Conservation (phyloP, 495 filamentous ascomycete species). For the Xylaria intraflava region DNA sequence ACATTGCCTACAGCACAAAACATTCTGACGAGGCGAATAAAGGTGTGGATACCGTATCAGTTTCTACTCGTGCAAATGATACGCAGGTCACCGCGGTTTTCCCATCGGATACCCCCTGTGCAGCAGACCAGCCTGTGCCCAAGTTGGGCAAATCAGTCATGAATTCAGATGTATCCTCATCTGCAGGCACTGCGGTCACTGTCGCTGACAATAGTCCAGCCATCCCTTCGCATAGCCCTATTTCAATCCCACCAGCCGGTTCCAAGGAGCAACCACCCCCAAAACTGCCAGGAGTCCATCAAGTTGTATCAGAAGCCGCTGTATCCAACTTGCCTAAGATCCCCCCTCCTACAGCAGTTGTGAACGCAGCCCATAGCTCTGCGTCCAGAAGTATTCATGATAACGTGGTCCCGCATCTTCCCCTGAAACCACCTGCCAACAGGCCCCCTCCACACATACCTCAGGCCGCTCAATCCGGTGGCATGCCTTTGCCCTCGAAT, state of each 20-base stretch:
- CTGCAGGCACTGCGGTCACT: constrained; percentile 23
- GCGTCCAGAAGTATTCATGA: constrained; percentile 17
- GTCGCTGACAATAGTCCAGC: constrained; percentile 14
- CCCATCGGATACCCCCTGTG: constrained; percentile 26
- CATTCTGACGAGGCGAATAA: neutral
- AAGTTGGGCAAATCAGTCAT: constrained; percentile 32
- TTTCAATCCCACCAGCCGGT: constrained; percentile 2
- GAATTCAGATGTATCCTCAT: constrained; percentile 30
- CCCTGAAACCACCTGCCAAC: constrained; percentile 48
- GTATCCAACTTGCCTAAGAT: constrained; percentile 3
- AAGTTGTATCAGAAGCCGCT: constrained; percentile 6
- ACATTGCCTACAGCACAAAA: neutral
- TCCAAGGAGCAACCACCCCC: constrained; percentile 12
- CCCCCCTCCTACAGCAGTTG: constrained; percentile 8
- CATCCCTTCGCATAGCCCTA: constrained; percentile 8
- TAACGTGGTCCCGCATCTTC: constrained; percentile 46
- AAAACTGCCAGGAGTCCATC: constrained; percentile 11
- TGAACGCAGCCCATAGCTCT: constrained; percentile 9
- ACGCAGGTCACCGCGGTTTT: constrained; percentile 15
- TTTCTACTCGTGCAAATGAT: constrained; percentile 10
- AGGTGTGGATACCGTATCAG: constrained; percentile 10
- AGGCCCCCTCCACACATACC: constrained; percentile 12
- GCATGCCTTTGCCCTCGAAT: constrained; percentile 7
- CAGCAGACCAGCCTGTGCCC: constrained; percentile 35
- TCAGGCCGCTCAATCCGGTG: constrained; percentile 10